A percentile compares a stretch with the other conserved stretches of the same genome.
These are phyloP conservation scores for Lodderomyces parapsilosis DNA, from an alignment of 1,139 yeast species.

Conservation along the genomic window DNA sequence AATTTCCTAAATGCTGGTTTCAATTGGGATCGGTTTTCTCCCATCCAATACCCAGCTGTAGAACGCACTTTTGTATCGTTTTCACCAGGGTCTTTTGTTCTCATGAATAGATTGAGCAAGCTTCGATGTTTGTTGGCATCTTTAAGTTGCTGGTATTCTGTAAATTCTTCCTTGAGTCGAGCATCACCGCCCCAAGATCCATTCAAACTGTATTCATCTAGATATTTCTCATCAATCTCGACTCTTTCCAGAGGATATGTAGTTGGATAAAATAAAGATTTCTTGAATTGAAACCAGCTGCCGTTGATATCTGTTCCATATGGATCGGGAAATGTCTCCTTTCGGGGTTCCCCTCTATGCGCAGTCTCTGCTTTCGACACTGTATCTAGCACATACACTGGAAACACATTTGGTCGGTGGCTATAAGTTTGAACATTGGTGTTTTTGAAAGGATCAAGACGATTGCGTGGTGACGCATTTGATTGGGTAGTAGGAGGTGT, in stretches of 20 bases:
- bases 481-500: not conserved
- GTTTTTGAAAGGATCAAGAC: not conserved
- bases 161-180: constrained; percentile 38
- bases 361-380: constrained; percentile 35
- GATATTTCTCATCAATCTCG: constrained; percentile 22
- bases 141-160: constrained; percentile 5
- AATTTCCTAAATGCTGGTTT: constrained; percentile 58
- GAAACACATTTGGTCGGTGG: constrained; percentile 37
- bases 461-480: not conserved
- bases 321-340: constrained; percentile 28
- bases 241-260: constrained; percentile 32
- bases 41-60: constrained; percentile 68
- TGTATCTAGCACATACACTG: constrained; percentile 56
- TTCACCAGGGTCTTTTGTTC: constrained; percentile 10
- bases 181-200: constrained; percentile 73
- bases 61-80: constrained; percentile 41
- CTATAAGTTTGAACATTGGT: constrained; percentile 20
- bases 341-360: not conserved
- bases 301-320: constrained; percentile 37
- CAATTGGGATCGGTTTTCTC: constrained; percentile 64
- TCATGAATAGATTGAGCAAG: constrained; percentile 8
- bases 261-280: constrained; percentile 36
- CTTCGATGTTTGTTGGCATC: constrained; percentile 8
- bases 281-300: constrained; percentile 39
- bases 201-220: constrained; percentile 24